A percentile compares a stretch with the other conserved stretches of the same genome.
Evolutionary conservation across 306 rosid species (phyloP).

Genomic region (Nissolia schottii): DNA sequence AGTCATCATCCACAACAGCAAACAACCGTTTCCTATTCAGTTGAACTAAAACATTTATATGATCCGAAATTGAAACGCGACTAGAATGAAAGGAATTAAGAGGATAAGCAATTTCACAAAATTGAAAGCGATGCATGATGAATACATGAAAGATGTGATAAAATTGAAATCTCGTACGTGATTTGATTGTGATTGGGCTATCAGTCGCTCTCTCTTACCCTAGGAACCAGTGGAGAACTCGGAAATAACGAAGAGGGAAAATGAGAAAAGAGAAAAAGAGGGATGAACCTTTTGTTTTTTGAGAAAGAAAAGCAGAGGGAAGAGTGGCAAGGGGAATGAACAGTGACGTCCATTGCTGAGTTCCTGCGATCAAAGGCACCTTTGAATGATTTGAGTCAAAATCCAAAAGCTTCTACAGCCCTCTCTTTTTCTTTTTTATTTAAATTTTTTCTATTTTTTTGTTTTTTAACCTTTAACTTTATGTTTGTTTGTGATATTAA

Average conservation of each 20-base stretch:
- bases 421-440: not conserved
- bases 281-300: constrained; percentile 47
- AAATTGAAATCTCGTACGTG: not conserved
- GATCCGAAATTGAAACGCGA: not conserved
- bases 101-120: constrained; percentile 14
- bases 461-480: not conserved
- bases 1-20: constrained; percentile 1
- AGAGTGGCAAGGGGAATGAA: constrained; percentile 30
- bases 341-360: constrained; percentile 49
- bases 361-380: constrained; percentile 29
- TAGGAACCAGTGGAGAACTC: not conserved
- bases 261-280: not conserved
- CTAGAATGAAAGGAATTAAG: not conserved
- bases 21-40: not conserved
- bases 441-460: not conserved
- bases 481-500: not conserved
- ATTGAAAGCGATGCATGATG: not conserved
- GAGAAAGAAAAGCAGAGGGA: constrained; percentile 51
- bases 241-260: not conserved
- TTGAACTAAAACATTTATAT: not conserved
- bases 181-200: not conserved
- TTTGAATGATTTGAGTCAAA: constrained; percentile 39
- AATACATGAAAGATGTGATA: not conserved
- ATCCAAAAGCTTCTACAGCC: constrained; percentile 37
- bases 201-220: not conserved